Conservation (phyloP, 345 rosid genomes). For the Eucalyptus rudis region DNA sequence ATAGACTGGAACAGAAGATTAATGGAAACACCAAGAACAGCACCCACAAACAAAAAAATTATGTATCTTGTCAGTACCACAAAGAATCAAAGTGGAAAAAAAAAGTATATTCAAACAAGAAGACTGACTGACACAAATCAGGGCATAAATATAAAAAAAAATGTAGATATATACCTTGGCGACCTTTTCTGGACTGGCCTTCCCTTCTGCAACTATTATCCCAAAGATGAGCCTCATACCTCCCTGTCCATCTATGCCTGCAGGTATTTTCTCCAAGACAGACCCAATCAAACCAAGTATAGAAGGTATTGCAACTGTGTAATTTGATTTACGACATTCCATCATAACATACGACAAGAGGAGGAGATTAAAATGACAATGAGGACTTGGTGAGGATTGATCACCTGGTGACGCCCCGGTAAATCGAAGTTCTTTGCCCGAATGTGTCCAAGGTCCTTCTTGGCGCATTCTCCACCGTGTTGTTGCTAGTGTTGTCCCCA, state of each 20-base stretch:
- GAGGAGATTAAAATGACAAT: neutral
- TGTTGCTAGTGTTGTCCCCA: conserved; percentile 36
- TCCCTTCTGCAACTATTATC: conserved; percentile 98
- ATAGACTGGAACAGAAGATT: conserved; percentile 43
- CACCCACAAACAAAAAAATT: neutral
- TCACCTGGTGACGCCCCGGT: conserved; percentile 98
- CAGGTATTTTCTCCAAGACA: neutral
- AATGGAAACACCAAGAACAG: neutral
- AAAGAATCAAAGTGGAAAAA: neutral
- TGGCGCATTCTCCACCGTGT: conserved; percentile 52
- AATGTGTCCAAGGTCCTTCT: conserved; percentile 87
- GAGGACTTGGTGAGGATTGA: neutral
- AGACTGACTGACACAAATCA: neutral
- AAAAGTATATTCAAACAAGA: neutral
- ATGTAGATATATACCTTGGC: conserved; percentile 49
- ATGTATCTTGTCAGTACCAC: neutral
- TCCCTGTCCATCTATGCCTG: conserved; percentile 99
- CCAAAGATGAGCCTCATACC: conserved; percentile 99
- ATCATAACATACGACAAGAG: neutral
- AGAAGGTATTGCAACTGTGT: neutral
- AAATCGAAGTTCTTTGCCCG: conserved; percentile 94
- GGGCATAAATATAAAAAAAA: neutral
- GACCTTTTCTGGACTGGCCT: conserved; percentile 98
- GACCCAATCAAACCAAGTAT: neutral
- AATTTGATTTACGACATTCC: neutral